These are phyloP conservation scores for Pinus taeda DNA, from an alignment of 75 land plant species.

Conservation along the genomic window DNA sequence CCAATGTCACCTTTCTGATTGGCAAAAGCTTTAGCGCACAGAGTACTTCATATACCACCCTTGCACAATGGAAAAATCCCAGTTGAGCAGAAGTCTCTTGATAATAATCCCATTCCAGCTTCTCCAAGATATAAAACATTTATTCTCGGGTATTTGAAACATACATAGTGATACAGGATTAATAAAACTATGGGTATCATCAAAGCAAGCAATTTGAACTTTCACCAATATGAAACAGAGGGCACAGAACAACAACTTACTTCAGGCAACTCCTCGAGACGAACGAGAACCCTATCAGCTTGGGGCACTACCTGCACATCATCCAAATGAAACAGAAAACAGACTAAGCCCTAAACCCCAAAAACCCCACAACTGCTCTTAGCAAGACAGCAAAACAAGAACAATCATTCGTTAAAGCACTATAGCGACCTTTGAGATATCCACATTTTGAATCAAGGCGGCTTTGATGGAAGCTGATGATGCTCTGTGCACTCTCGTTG, in stretches of 20 bases:
- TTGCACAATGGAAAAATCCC: no score
- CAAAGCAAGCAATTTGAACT: no score
- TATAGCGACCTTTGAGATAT: neutral
- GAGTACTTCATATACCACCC: no score
- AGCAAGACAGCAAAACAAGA: neutral
- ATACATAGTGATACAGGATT: no score
- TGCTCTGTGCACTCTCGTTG: neutral
- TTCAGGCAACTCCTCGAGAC: slow-evolving; percentile 67
- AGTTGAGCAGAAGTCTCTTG: no score
- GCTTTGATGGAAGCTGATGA: neutral
- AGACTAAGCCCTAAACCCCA: neutral
- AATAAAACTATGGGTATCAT: no score
- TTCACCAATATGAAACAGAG: neutral
- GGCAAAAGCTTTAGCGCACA: no score
- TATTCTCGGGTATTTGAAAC: no score
- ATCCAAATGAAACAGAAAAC: neutral
- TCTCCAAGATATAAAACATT: no score
- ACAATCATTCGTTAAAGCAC: neutral
- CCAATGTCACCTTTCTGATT: no score
- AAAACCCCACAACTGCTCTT: neutral
- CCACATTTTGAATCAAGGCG: neutral
- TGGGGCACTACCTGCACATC: slow-evolving; percentile 74
- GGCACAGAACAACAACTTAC: slow-evolving; percentile 17
- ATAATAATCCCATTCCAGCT: no score
- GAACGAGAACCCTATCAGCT: slow-evolving; percentile 83